Evolutionary conservation across 768 basidiomycete species (phyloP), one percentile per base, ranked within the genome.

Genomic region (Pholiota microspora): DNA sequence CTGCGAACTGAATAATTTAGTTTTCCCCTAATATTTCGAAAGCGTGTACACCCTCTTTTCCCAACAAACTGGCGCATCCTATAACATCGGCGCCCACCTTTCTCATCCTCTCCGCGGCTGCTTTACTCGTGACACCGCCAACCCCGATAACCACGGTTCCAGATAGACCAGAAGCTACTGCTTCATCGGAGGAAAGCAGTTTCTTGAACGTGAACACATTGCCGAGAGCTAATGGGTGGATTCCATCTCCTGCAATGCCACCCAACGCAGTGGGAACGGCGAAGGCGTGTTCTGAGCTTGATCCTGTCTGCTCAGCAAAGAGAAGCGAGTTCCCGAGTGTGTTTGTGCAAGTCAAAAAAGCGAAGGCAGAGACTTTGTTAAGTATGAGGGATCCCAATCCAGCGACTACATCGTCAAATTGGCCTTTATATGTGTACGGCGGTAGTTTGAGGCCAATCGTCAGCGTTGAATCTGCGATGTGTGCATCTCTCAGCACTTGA

Each of bases 281-380:
- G 57, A 81, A 87, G 1, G 32, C 27, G 18, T 27, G 32, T 18
- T 31, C 25, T 31, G 48, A 23, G 42, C 9, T 53, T 15, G 52
- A 23, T n/a, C 27, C 60, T 7, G 74, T 71, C 69, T 88, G 83
- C 18, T 85, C 83, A 1, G 75, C 61, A 60, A 88, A 88, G 31
- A 86, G 69, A 47, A 93, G 69, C 28, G 82, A 75, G 54, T 81
- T 84, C 23, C 91, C 91, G 15, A 94, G 76, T 2, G 90, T 92
- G 64, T 93, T 92, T 23, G 87, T 91, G 63, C 87, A 85, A 10
- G 88, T 88, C 62, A 93, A 64, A 70, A 90, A 94, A 9, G 88
- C 77, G 58, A 92, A 75, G 5, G 86, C 28, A 31, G 53, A 8
- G 29, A 46, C 25, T 12, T 25, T 28, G 35, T 34, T 38, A 7